Base-by-base conservation (phyloP, 371 early-diverging fungal genomes). In the Gilbertella persicaria region DNA sequence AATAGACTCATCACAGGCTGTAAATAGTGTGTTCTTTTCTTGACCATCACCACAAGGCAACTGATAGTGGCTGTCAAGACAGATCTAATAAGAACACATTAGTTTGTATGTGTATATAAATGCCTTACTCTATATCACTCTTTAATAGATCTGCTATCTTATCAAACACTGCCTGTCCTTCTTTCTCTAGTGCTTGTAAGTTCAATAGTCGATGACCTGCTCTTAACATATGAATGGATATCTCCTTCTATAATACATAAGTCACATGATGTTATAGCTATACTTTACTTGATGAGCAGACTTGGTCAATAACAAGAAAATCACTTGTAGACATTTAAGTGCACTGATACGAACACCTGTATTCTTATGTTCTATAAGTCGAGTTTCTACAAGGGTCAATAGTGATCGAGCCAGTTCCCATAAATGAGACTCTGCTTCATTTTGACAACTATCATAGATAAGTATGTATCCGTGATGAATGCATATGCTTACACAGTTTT, bases 61-160 rank as follows among this genome's bases (percentile, higher is more conserved):
- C 66, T 74, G 20, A 81, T 61, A 4, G 69, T 63, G 0, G 81
- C 77, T 12, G 81, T 75, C 7, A 78, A 26, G 0, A 75, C 60
- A 21, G 66, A 64, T 35, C 61, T 63, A 55, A 55, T 13, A 42
- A 21, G 14, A 28, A 8, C 8, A 8, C 8, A 13, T 33, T 13
- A 33, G 33, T 33, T 3, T 2, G 9, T 12, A 30, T 33, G 21
- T 17, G 37, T 46, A 29, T 50, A 39, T 24, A 58, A 33, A n/a
- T 49, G 29, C 4, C 45, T 50, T 60, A 60, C 60, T 63, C 63
- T 8, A 21, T 53, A 42, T 57, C 58, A 3, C 53, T 48, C 20
- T 53, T 36, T 10, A 63, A 36, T n/a, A 46, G 23, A 3, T 20
- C 37, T 2, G 69, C 12, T 29, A 79, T 30, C 17, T 44, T 42